Conservation (phyloP, 139 green algal genomes). For the Micractinium sp. region DNA sequence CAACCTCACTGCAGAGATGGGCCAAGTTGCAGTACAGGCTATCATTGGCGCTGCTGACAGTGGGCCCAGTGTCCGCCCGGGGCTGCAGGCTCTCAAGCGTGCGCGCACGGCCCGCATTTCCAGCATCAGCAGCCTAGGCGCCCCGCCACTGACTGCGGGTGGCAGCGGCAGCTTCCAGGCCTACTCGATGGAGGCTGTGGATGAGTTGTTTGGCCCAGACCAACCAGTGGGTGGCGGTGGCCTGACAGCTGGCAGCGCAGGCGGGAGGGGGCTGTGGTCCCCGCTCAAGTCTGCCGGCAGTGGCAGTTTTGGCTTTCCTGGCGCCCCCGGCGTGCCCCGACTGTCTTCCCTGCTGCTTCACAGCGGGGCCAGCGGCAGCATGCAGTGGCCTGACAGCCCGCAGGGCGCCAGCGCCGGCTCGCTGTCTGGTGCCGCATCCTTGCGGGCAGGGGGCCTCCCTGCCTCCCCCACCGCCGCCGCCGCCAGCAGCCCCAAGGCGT, state of each 20-base stretch:
- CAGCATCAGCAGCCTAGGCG: background rate
- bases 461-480: background rate
- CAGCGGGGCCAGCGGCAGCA: background rate
- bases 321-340: background rate
- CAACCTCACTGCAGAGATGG: background rate
- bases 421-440: background rate
- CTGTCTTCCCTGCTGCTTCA: background rate
- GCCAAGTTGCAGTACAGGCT: background rate
- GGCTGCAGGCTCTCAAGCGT: slow-evolving; percentile 26
- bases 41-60: background rate
- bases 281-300: slow-evolving; percentile 4
- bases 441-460: too few species aligned
- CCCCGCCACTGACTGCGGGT: background rate
- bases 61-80: background rate
- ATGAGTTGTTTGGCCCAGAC: slow-evolving; percentile 32
- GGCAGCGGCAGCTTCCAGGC: background rate
- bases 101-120: background rate
- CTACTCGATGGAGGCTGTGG: slow-evolving; percentile 22
- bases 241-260: background rate
- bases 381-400: slow-evolving; percentile 20
- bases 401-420: background rate
- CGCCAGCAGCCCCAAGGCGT: background rate
- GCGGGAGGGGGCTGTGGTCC: background rate
- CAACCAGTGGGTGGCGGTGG: background rate
- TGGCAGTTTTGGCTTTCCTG: background rate